Evolutionary conservation across 225 moss, liverwort and hornwort species (phyloP), one percentile per base, ranked within the genome.

Genomic region (Sphagnum tenellum): DNA sequence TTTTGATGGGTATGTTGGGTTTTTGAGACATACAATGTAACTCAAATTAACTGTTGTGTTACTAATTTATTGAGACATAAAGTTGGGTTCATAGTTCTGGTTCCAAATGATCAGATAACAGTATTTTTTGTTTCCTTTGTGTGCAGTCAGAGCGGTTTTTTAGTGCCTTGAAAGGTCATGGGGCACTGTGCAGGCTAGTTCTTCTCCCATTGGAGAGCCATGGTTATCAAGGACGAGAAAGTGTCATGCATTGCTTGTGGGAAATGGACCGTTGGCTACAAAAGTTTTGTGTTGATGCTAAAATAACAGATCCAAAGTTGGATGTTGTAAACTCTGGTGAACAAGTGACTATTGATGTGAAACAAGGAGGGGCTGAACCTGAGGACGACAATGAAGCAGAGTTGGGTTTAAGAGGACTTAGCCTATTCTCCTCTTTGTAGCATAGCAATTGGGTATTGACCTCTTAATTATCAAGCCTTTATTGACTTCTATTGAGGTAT

Each of bases 181-280:
- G 96, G 14, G 92, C 81, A 10, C 85, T 96, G 9, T 75, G 89
- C 46, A 79, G 96, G 65, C 88, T 96, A 59, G 92, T 96, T 13
- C 77, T 96, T 63, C 88, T 96, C 51, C 92, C 96, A 51, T 71
- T 90, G 68, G 96, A 96, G 75, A 96, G 96, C 65, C 96, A 96
- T 65, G 92, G 90, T 12, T 96, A 88, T 61, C 85, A 88, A 74
- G 92, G 89, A 63, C 79, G 87, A 56, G 96, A 96, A 63, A 96
- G 96, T 67, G 92, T 96, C 67, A 79, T 96, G 87, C 96, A 96
- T 67, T 96, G 96, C 79, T 77, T 96, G 67, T 96, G 96, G 96
- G 96, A 96, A 70, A 96, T 96, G 96, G 92, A 96, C 71, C 86
- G 92, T 74, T 96, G 96, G 96, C 73, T 96, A 56, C 82, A 92